Evolutionary conservation across 306 rosid species (phyloP), one percentile per base, ranked within the genome.

Genomic region (Lagenaria siceraria): DNA sequence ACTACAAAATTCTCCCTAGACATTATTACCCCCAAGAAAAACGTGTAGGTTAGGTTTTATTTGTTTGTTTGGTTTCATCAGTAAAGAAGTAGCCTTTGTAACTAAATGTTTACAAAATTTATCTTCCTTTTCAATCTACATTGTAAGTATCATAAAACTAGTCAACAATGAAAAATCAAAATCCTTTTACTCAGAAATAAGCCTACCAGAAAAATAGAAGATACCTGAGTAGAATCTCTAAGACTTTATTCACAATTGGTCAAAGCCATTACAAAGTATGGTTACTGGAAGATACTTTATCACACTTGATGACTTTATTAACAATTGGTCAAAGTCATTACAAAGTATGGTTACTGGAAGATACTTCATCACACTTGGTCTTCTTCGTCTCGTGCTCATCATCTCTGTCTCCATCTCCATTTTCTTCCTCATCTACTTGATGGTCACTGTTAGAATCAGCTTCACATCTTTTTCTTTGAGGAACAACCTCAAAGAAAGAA

Each of bases 401-500:
- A 2, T 77, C 46, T 53, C 42, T 2, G 14, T 71, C 46, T 53
- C 42, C 9, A 24, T 71, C 77, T 75, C 68, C 85, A 55, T 70
- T 62, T 59, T 82, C 90, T 79, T 89, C 81, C 70, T 76, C 87
- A 40, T 77, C 36, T 22, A 56, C 74, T 62, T 64, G 83, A 61
- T 68, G 83, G 75, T 79, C 75, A 48, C 82, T 85, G 71, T 86
- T 87, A 42, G 83, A 74, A 76, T 82, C 90, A 18, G 77, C 85
- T 83, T 76, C 90, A 65, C 83, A 72, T 88, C 92, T 84, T 82
- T 95, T 95, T 83, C 97, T 87, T 70, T 85, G 97, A 55, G 99
- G 97, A 80, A 95, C 88, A 66, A 92, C 99, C 24, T 85, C 83
- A 75, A 92, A 92, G 86, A 95, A 89, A 52, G 97, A 86, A 54